phyloP scores from a whole-genome alignment of 306 rosid genomes.

The Alnus glutinosa region DNA sequence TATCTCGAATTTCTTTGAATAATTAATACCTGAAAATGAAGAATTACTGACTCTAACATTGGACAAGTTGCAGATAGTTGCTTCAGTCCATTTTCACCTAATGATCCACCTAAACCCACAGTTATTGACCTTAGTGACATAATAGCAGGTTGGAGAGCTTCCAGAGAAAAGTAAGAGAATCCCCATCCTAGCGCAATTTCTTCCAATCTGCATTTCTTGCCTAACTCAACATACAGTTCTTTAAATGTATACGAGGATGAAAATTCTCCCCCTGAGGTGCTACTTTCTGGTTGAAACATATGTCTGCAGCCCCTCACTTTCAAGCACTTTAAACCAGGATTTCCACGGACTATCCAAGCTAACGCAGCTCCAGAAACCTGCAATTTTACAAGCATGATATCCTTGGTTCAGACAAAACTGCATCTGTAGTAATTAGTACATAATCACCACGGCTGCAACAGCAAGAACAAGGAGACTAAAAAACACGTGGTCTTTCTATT shows the following conservation, averaged over 20 bases:
- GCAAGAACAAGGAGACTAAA: constrained; percentile 6
- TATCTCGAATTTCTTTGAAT: constrained; percentile 25
- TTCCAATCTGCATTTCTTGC: constrained; percentile 56
- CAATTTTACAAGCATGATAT: constrained; percentile 22
- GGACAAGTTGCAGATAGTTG: constrained; percentile 58
- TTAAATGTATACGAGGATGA: constrained; percentile 32
- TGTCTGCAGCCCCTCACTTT: constrained; percentile 63
- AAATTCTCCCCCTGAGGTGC: constrained; percentile 35
- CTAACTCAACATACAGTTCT: constrained; percentile 43
- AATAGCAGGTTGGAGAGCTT: constrained; percentile 63
- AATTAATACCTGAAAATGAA: constrained; percentile 69
- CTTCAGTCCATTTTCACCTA: constrained; percentile 63
- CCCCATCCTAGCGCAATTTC: constrained; percentile 84
- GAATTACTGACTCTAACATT: constrained; percentile 54
- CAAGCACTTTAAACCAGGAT: constrained; percentile 58
- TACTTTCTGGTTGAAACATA: constrained; percentile 41
- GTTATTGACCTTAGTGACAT: constrained; percentile 51
- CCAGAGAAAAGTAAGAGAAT: constrained; percentile 59
- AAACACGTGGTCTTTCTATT: neutral
- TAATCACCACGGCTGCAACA: constrained; percentile 19
- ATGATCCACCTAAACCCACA: constrained; percentile 67
- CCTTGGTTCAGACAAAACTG: constrained; percentile 18
- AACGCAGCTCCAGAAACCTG: constrained; percentile 73
- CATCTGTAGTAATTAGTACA: constrained; percentile 5
- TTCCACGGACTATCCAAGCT: constrained; percentile 44